Evolutionary conservation across 768 basidiomycete genomes (phyloP).

Genomic region (Coprinopsis strossmayeri): DNA sequence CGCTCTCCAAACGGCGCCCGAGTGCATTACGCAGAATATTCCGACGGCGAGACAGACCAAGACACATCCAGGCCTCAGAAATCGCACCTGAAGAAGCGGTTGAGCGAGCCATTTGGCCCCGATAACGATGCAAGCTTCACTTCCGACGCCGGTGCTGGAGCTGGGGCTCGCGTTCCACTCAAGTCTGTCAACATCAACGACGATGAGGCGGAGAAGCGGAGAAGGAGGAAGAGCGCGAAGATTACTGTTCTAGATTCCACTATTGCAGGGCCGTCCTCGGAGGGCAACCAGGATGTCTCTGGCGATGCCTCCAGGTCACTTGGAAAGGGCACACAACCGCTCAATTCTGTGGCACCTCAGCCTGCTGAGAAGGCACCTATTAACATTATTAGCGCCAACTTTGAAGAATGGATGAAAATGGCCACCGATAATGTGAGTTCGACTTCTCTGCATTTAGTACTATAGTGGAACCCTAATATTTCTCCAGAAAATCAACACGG

Average conservation of each 20-base stretch:
- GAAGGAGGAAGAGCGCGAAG: constrained; percentile 74
- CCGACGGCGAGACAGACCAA: constrained; percentile 31
- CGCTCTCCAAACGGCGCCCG: constrained; percentile 28
- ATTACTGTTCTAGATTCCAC: constrained; percentile 47
- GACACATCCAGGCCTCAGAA: constrained; percentile 34
- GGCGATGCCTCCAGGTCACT: constrained; percentile 26
- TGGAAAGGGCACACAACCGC: constrained; percentile 54
- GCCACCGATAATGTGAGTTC: constrained; percentile 90
- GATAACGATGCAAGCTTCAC: constrained; percentile 38
- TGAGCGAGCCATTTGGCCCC: constrained; percentile 50
- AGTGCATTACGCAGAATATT: constrained; percentile 24
- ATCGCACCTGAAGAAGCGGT: constrained; percentile 45
- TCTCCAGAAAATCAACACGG: constrained; percentile 96
- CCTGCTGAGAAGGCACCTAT: constrained; percentile 55
- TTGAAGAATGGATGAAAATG: constrained; percentile 99
- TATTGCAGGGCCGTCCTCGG: constrained; percentile 54
- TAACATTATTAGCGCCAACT: constrained; percentile 89
- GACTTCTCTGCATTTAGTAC: constrained; percentile 3
- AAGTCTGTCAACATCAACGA: constrained; percentile 66
- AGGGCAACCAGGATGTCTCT: constrained; percentile 27
- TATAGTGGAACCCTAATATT: too few species aligned
- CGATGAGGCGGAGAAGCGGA: constrained; percentile 81
- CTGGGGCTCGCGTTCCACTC: constrained; percentile 29
- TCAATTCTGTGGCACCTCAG: constrained; percentile 49
- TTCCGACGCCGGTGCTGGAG: constrained; percentile 22